phyloP scores from a whole-genome alignment of 2,329 filamentous ascomycete species.

The Aureobasidium melanogenum region DNA sequence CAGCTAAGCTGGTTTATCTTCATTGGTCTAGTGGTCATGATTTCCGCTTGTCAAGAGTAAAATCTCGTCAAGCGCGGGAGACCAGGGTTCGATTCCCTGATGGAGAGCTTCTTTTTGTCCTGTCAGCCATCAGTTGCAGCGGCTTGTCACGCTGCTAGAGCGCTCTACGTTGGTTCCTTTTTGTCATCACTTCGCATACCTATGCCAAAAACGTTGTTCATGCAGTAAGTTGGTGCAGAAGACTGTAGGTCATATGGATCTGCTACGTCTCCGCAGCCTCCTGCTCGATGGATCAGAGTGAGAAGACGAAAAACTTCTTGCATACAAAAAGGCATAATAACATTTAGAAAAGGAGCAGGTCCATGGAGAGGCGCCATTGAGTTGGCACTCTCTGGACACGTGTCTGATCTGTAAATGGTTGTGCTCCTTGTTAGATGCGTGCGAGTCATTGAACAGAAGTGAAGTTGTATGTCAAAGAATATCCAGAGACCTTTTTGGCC shows the following conservation, averaged over 20 bases:
- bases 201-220: background rate
- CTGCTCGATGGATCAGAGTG: background rate
- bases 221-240: no score
- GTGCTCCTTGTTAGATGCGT: no score
- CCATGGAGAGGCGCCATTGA: no score
- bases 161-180: no score
- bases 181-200: no score
- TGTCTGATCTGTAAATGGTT: no score
- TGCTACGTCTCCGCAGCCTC: background rate
- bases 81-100: conserved; percentile 26
- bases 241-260: no score
- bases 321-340: no score
- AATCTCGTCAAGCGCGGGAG: conserved; percentile 19
- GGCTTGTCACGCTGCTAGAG: no score
- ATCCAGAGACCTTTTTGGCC: background rate
- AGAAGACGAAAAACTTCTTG: background rate
- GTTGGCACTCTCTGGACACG: no score
- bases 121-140: background rate
- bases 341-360: no score
- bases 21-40: conserved; percentile 13
- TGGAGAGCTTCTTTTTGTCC: background rate
- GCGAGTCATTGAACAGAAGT: background rate
- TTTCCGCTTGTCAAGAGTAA: conserved; percentile 10
- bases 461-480: background rate
- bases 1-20: conserved; percentile 11